phyloP scores from a whole-genome alignment of 2,329 filamentous ascomycete species.

The Anisogramma anomala region DNA sequence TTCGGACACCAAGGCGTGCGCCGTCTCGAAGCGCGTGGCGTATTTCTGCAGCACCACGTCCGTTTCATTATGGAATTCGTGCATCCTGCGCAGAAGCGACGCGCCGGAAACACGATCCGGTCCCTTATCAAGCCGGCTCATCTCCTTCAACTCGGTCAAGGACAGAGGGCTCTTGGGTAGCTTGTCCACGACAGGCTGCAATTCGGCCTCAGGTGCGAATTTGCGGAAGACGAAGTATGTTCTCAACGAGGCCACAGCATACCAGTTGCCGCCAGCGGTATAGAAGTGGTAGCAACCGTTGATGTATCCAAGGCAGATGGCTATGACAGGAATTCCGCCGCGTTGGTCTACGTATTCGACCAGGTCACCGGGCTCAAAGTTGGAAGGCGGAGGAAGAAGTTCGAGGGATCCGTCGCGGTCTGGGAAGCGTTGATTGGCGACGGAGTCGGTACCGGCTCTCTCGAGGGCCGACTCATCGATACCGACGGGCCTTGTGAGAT shows the following conservation, averaged over 20 bases:
- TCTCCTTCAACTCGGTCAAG: conserved; percentile 22
- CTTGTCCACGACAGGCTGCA: conserved; percentile 30
- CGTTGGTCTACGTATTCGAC: conserved; percentile 31
- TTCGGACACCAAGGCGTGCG: conserved; percentile 30
- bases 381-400: conserved; percentile 21
- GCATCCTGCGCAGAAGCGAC: conserved; percentile 36
- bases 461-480: conserved; percentile 20
- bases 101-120: conserved; percentile 34
- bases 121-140: conserved; percentile 28
- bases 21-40: conserved; percentile 36
- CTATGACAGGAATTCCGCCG: conserved; percentile 36
- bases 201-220: conserved; percentile 31
- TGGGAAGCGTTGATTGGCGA: conserved; percentile 21
- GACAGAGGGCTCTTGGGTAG: conserved; percentile 24
- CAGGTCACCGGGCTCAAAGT: conserved; percentile 34
- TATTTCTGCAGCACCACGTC: conserved; percentile 36
- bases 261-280: conserved; percentile 38
- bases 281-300: conserved; percentile 43
- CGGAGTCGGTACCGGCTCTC: conserved; percentile 9
- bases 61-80: conserved; percentile 30
- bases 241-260: conserved; percentile 31
- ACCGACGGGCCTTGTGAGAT: conserved; percentile 24
- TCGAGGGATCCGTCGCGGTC: conserved; percentile 28
- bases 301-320: conserved; percentile 40
- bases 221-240: conserved; percentile 38